Base-by-base conservation (phyloP, 495 filamentous ascomycete species). In the Endocarpon pusillum region DNA sequence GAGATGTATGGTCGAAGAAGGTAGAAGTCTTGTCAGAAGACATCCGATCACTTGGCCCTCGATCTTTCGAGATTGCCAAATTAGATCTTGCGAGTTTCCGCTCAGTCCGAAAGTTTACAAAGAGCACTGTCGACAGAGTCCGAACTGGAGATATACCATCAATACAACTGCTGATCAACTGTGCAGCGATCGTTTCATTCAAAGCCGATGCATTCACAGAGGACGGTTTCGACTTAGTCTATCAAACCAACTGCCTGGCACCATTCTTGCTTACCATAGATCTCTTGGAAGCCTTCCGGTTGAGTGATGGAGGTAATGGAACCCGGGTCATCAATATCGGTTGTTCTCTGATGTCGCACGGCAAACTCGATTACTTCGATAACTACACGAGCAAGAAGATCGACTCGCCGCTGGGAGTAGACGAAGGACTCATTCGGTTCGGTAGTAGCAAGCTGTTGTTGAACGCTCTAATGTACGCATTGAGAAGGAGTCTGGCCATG, bases 381-480 rank as follows among this genome's bases (percentile, higher is more conserved):
- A 38, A 37, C 23, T 39, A 46, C 37, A 40, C 36, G 41, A 38
- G 11, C 34, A 39, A 23, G 38, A 37, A 20, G 36, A 25, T 14
- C 36, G 37, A 17, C 17, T 38, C 30, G 4, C 39, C 42, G 3
- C 37, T 58, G 23, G 50, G 47, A 33, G 42, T 43, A 4, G 53
- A 55, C 31, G 54, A 61, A 46, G 54, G 39, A 1, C 51, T 42
- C 28, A 28, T 44, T 18, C 55, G 55, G 8, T 61, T 52, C 39
- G 55, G 51, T 23, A 61, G 57, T 36, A 61, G 57, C 38, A 61
- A 61, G 35, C 35, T 61, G 17, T 32, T 59, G 12, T 52, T 49
- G 35, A 59, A 54, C 33, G 52, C 52, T 2, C 52, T 52, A 18
- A 48, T 61, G 44, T 61, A 61, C 51, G 55, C 53, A 29, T 40